A percentile compares a stretch with the other conserved stretches of the same genome.
Conservation (phyloP, 345 rosid species). For the Arabis hirsuta region DNA sequence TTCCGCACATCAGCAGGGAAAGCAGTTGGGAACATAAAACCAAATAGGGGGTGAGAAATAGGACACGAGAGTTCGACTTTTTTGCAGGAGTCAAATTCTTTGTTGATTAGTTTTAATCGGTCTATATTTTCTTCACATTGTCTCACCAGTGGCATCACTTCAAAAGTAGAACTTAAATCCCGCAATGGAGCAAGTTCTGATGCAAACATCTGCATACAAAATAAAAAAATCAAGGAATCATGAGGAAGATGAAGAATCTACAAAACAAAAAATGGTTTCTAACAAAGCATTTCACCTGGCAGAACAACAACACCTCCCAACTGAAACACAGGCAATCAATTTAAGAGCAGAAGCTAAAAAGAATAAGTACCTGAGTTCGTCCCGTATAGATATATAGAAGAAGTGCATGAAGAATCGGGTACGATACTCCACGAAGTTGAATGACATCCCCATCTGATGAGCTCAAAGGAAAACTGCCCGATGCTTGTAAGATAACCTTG, state of each 20-base stretch:
- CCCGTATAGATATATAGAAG: slow-evolving; percentile 83
- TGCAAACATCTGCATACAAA: slow-evolving; percentile 65
- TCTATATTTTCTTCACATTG: slow-evolving; percentile 76
- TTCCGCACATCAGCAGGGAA: slow-evolving; percentile 67
- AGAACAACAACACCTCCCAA: neutral
- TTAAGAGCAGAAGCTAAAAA: neutral
- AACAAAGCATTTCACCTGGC: slow-evolving; percentile 7
- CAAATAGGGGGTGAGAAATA: slow-evolving; percentile 50
- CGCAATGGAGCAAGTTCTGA: slow-evolving; percentile 63
- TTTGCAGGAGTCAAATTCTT: slow-evolving; percentile 54
- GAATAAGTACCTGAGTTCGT: slow-evolving; percentile 62
- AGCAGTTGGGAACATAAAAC: slow-evolving; percentile 62
- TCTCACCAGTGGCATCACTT: slow-evolving; percentile 72
- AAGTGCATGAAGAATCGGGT: slow-evolving; percentile 73
- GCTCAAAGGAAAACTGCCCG: slow-evolving; percentile 67
- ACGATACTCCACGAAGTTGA: slow-evolving; percentile 54
- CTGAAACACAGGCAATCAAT: neutral
- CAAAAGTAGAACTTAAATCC: slow-evolving; percentile 65
- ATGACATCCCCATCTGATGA: slow-evolving; percentile 54
- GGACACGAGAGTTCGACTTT: slow-evolving; percentile 70
- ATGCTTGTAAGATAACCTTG: slow-evolving; percentile 80
- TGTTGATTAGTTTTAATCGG: slow-evolving; percentile 58
- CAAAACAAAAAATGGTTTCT: slow-evolving; percentile 7
- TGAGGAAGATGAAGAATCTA: slow-evolving; percentile 8
- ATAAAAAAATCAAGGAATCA: slow-evolving; percentile 19